A percentile compares a stretch with the other conserved stretches of the same genome.
Conservation (phyloP, 2,329 filamentous ascomycete genomes). For the Cladosporium sp. region DNA sequence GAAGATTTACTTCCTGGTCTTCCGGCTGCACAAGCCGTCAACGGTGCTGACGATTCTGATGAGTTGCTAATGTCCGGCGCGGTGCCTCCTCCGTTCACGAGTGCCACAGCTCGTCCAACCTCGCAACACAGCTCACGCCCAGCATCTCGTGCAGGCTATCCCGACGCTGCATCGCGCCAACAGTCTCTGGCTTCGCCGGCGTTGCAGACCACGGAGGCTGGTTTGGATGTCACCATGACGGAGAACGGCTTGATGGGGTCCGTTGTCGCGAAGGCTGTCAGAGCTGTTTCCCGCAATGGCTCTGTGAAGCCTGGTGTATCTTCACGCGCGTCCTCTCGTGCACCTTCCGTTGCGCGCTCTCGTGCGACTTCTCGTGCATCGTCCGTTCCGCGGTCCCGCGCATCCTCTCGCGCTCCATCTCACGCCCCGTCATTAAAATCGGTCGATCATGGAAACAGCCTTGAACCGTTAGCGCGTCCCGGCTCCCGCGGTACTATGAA, state of each 20-base stretch:
- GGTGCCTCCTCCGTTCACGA: background rate
- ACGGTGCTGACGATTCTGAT: background rate
- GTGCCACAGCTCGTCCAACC: background rate
- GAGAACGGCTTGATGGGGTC: background rate
- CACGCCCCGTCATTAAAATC: conserved; percentile 18
- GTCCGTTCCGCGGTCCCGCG: background rate
- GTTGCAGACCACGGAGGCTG: background rate
- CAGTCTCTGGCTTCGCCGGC: background rate
- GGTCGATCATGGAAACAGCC: conserved; percentile 19
- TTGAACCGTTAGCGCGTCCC: conserved; percentile 18
- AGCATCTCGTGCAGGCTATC: background rate
- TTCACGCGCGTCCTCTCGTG: conserved; percentile 7
- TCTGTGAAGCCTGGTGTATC: background rate
- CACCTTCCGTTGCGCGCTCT: background rate
- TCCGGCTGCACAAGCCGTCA: background rate
- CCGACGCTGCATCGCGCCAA: background rate
- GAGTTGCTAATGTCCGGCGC: background rate
- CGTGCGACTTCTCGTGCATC: conserved; percentile 5
- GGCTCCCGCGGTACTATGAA: conserved; percentile 20
- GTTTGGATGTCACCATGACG: background rate
- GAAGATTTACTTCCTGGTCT: background rate
- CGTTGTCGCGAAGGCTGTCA: background rate
- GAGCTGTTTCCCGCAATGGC: background rate
- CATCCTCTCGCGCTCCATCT: conserved; percentile 19
- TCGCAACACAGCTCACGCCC: background rate